These are phyloP conservation scores for Globisporangium cylindrosporum DNA, from an alignment of 352 stramenopile species.

Conservation along the genomic window DNA sequence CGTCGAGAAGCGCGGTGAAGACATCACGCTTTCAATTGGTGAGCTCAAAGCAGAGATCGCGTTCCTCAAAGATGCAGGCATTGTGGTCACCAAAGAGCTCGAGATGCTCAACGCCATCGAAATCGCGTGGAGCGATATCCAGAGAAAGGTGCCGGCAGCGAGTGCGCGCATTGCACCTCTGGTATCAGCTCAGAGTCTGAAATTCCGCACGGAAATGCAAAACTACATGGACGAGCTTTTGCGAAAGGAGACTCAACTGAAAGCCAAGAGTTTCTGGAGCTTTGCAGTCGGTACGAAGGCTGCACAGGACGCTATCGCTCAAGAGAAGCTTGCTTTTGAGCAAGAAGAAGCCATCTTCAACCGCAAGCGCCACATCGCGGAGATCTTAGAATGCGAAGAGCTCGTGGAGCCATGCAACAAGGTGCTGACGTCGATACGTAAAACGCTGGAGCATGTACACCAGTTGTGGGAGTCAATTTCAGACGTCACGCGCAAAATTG, in stretches of 20 bases:
- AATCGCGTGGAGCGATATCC: slow-evolving; percentile 57
- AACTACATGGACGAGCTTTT: slow-evolving; percentile 82
- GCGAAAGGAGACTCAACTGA: slow-evolving; percentile 45
- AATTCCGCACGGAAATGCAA: slow-evolving; percentile 73
- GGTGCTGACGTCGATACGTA: slow-evolving; percentile 74
- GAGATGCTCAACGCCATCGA: slow-evolving; percentile 56
- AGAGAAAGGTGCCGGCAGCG: slow-evolving; percentile 59
- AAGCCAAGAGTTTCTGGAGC: slow-evolving; percentile 59
- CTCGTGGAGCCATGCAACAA: slow-evolving; percentile 79
- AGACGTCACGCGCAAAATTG: slow-evolving; percentile 88
- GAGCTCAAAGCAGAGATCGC: slow-evolving; percentile 60
- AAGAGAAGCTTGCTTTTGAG: slow-evolving; percentile 35
- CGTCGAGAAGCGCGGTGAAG: slow-evolving; percentile 71
- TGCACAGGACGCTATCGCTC: slow-evolving; percentile 39
- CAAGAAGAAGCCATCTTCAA: slow-evolving; percentile 36
- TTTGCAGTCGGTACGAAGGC: slow-evolving; percentile 43
- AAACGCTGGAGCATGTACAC: slow-evolving; percentile 68
- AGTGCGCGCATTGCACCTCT: slow-evolving; percentile 65
- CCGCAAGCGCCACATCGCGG: slow-evolving; percentile 84
- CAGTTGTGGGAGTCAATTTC: slow-evolving; percentile 87
- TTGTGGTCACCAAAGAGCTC: slow-evolving; percentile 49
- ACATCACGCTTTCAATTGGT: slow-evolving; percentile 61
- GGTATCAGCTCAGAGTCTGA: slow-evolving; percentile 56
- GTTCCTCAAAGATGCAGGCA: slow-evolving; percentile 62
- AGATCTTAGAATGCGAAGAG: slow-evolving; percentile 92